Conservation (phyloP, 306 rosid genomes). For the Castanea crenata region DNA sequence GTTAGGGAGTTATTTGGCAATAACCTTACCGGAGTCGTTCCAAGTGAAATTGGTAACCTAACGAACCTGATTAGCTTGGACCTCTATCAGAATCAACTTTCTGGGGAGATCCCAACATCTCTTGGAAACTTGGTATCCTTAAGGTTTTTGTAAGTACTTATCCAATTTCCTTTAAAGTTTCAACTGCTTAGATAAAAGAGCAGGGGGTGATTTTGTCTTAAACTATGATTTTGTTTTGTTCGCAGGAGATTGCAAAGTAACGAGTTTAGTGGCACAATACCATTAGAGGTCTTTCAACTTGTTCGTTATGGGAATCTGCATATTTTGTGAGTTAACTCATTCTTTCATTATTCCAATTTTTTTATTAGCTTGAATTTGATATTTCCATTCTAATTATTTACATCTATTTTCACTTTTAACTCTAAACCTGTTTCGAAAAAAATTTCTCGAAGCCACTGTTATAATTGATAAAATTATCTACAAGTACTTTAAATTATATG, state of each 20-base stretch:
- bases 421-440: too few relatives aligned
- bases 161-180: neutral
- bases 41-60: conserved; percentile 22
- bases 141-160: conserved; percentile 22
- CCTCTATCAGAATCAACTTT: conserved; percentile 10
- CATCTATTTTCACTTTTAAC: too few relatives aligned
- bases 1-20: conserved; percentile 19
- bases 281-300: conserved; percentile 22
- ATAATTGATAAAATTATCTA: too few relatives aligned
- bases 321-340: conserved; percentile 17
- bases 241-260: conserved; percentile 29
- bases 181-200: neutral
- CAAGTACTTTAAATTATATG: too few relatives aligned
- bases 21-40: conserved; percentile 24
- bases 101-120: conserved; percentile 21
- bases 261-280: conserved; percentile 15
- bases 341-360: neutral
- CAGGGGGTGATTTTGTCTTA: neutral
- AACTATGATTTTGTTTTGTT: neutral
- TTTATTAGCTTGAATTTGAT: neutral
- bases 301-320: conserved; percentile 20
- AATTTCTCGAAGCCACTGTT: too few relatives aligned
- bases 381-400: too few relatives aligned
- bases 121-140: conserved; percentile 23
- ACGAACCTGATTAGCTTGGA: conserved; percentile 16